phyloP scores from a whole-genome alignment of 805 yeast genomes.

The Saccharomycopsis sp. region DNA sequence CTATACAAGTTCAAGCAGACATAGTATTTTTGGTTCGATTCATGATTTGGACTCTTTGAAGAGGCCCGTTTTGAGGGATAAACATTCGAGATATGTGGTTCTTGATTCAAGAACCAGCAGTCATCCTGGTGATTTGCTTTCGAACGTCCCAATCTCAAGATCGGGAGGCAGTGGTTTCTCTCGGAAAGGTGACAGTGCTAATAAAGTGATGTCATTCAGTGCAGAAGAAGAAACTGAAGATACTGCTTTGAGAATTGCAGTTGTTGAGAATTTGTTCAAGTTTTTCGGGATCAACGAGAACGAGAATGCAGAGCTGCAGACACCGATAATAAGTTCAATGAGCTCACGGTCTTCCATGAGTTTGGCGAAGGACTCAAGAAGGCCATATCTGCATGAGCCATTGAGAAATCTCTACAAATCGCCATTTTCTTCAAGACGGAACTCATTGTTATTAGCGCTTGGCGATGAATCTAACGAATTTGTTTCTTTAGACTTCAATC shows the following conservation, averaged over 20 bases:
- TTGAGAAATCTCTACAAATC: background rate
- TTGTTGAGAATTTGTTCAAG: constrained; percentile 63
- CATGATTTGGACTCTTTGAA: too few relatives aligned
- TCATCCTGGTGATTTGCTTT: constrained; percentile 79
- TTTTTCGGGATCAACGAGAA: constrained; percentile 53
- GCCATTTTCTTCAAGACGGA: constrained; percentile 2
- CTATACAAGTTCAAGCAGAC: too few relatives aligned
- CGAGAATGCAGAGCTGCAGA: too few relatives aligned
- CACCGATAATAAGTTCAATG: background rate
- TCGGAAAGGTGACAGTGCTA: background rate
- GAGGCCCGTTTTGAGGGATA: background rate
- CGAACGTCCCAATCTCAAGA: constrained; percentile 67
- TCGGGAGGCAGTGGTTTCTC: constrained; percentile 9
- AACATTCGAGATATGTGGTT: constrained; percentile 38
- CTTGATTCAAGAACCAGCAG: constrained; percentile 47
- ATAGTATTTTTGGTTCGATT: too few relatives aligned
- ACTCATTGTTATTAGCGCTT: constrained; percentile 1
- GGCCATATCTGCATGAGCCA: too few relatives aligned
- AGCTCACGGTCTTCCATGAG: too few relatives aligned
- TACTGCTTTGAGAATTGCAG: constrained; percentile 48
- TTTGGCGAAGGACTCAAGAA: too few relatives aligned
- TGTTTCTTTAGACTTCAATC: constrained; percentile 33
- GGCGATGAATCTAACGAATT: constrained; percentile 9
- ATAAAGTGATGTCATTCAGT: constrained; percentile 29
- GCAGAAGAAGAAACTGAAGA: constrained; percentile 69